phyloP scores from a whole-genome alignment of 495 filamentous ascomycete genomes.

The Lophiotrema nucula region DNA sequence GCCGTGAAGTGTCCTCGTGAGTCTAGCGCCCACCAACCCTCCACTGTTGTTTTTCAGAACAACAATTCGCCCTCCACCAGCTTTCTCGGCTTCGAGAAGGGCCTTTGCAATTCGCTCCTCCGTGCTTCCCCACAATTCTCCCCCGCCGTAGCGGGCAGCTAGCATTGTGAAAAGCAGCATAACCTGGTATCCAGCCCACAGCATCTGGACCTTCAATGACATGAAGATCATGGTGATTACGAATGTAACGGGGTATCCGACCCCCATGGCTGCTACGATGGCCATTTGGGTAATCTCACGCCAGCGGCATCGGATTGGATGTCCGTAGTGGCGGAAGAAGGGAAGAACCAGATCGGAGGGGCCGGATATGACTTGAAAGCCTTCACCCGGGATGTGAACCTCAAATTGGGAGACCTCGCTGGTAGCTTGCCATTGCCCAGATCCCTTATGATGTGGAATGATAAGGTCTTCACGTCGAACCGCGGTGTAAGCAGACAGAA shows the following conservation, averaged over 20 bases:
- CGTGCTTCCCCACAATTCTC: not conserved
- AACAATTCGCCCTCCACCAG: not conserved
- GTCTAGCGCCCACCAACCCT: not conserved
- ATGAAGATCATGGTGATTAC: not conserved
- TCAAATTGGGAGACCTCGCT: not conserved
- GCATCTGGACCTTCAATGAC: not conserved
- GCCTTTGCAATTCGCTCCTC: not conserved
- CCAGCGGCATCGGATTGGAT: not conserved
- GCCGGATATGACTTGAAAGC: not conserved
- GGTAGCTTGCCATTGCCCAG: not conserved
- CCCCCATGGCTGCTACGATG: not conserved
- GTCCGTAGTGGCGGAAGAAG: not conserved
- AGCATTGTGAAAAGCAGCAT: not conserved
- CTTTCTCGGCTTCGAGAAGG: not conserved
- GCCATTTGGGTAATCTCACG: not conserved
- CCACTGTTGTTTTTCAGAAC: not conserved
- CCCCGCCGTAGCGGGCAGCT: not conserved
- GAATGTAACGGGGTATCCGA: not conserved
- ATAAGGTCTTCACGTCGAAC: not conserved
- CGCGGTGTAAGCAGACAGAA: not conserved
- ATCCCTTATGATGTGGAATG: not conserved
- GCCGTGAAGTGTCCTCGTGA: not conserved
- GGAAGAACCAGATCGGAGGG: not conserved
- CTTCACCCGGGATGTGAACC: not conserved
- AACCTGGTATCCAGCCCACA: not conserved